Base-by-base conservation (phyloP, 2,329 filamentous ascomycete genomes). In the Helicocarpus griseus region DNA sequence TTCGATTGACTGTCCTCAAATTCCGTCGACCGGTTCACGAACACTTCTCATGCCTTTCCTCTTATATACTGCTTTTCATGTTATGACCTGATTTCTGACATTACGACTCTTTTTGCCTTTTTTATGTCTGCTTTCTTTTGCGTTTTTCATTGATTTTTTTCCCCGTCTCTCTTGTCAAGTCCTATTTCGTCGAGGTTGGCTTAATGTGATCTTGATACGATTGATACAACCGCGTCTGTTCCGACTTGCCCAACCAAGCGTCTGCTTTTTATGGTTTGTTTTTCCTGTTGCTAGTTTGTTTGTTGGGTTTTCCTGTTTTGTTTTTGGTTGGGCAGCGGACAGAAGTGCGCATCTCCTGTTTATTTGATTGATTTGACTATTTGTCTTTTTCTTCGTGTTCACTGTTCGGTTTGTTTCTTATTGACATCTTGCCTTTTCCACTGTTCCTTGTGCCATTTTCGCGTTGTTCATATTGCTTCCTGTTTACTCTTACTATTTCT, bases 141-240 rank as follows among this genome's bases (percentile, higher is more conserved):
- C 26, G 9, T 22, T 51, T 41, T 21, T n/a, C 48, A 43, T 40
- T 48, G 22, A 17, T n/a, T 49, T 17, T 36, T 51, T 45, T 47
- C 24, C 48, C 51, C 29, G 35, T 40, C 49, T 38, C 21, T 49
- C 26, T 53, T 51, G 21, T 47, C 44, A 47, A 24, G 44, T 36
- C 31, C 19, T 47, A 47, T 47, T 47, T 36, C 29, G 21, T 36
- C 29, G 28, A 26, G 29, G 44, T 35, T 47, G 44, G 44, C 47
- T 51, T 54, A 19, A 35, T 52, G 29, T 53, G 50, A 39, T 48
- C n/a, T 65, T 61, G 56, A 62, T 59, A 62, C 69, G 66, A 64
- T 70, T 71, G 69, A 72, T 72, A 72, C 69, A 71, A 72, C 63
- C 69, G 69, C 69, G 69, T 72, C 69, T 72, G 69, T 66, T 62